These are phyloP conservation scores for Mycosphaerella arachidis DNA, from an alignment of 2,329 filamentous ascomycete genomes.

Conservation along the genomic window DNA sequence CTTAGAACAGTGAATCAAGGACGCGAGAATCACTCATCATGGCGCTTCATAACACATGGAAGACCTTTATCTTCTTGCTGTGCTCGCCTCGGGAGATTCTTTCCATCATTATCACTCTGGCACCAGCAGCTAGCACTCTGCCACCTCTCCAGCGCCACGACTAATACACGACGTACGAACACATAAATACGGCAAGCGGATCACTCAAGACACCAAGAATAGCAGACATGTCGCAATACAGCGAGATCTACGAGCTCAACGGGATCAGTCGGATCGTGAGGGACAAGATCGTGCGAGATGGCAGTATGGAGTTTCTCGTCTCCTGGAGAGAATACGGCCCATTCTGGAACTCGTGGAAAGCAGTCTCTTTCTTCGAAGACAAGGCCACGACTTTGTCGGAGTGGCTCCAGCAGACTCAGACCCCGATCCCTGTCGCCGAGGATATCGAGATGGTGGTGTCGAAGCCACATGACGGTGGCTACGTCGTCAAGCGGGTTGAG, in stretches of 20 bases:
- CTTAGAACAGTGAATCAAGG: too few species aligned
- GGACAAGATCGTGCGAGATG: not conserved
- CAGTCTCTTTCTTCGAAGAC: not conserved
- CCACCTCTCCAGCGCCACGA: too few species aligned
- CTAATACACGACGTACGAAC: too few species aligned
- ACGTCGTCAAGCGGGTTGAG: not conserved
- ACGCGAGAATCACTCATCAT: too few species aligned
- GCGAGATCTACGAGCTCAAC: not conserved
- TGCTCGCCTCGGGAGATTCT: too few species aligned
- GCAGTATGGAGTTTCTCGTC: not conserved
- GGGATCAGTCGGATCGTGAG: not conserved
- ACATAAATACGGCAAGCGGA: too few species aligned
- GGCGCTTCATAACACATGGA: not conserved
- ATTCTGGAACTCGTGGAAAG: not conserved
- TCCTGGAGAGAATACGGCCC: not conserved
- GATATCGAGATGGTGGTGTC: not conserved
- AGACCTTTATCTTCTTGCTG: not conserved
- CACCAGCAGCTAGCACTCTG: not conserved
- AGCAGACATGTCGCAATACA: not conserved
- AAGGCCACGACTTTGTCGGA: not conserved
- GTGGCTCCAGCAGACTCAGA: not conserved
- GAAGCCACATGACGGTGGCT: not conserved
- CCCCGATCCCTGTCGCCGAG: not conserved
- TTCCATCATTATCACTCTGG: not conserved
- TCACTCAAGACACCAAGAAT: too few species aligned